Evolutionary conservation across 768 basidiomycete genomes (phyloP), one percentile per base, ranked within the genome.

Genomic region (Scleroderma citrinum): DNA sequence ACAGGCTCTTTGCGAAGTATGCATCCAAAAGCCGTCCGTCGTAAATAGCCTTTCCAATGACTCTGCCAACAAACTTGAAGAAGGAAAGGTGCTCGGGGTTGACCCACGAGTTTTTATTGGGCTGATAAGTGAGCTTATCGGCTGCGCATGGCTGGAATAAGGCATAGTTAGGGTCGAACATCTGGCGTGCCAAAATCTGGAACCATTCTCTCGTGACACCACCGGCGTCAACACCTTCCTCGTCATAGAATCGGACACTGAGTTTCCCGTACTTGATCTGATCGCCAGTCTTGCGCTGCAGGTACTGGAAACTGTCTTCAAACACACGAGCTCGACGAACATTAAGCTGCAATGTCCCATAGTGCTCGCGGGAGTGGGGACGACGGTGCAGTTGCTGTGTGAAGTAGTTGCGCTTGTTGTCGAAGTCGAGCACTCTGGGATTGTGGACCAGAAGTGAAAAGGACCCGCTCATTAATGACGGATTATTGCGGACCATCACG

Each of bases 131-230:
- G 46, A 90, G 77, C 58, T 84, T 82, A 67, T 96, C 96, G 4
- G 92, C 94, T 0, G 92, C 93, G 63, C 92, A 96, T 16, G 96
- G 95, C 63, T 98, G 92, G 81, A 99, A 99, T 23, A 98, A 77
- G 5, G 93, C 95, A 58, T 96, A 96, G 70, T 95, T 92, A 21
- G 96, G 95, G 65, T 99, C 92, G 70, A 99, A 99, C 87, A 99
- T 99, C 66, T 96, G 93, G 44, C 93, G 80, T 1, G 96, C 94
- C 16, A 99, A 82, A 45, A 96, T 95, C 59, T 93, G 90, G 83
- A 94, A 97, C 93, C 94, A 97, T 71, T 98, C 94, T 51, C 95
- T 80, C 7, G 96, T 96, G 31, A 99, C 91, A 56, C 96, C 96
- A 19, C 96, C 96, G 0, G 96, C 96, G 63, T 99, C 96, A 19